Percentiles rank a stretch among this genome's conserved stretches.
phyloP scores from a whole-genome alignment of 441 rosid species.

The Adansonia grandidieri region DNA sequence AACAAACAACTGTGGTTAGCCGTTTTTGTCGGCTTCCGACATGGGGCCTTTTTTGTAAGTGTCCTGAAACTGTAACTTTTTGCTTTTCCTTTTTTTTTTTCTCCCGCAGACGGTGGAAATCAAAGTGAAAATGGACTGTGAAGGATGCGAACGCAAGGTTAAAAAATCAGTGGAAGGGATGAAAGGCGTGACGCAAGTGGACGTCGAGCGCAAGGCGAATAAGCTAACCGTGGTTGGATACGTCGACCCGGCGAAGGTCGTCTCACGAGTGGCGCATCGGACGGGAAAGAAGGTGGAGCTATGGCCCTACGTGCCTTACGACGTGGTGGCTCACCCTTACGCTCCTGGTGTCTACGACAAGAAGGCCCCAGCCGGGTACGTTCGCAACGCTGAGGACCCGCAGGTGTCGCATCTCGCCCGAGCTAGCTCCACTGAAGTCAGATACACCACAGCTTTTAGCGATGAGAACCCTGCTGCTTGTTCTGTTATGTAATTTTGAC shows the following conservation, averaged over 20 bases:
- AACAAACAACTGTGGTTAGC: neutral
- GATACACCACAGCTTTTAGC: conserved; percentile 93
- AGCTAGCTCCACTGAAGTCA: conserved; percentile 88
- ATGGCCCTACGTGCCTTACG: conserved; percentile 94
- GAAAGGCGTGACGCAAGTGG: conserved; percentile 79
- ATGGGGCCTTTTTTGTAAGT: neutral
- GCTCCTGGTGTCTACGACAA: conserved; percentile 84
- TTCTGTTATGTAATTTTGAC: conserved; percentile 57
- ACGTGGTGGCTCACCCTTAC: conserved; percentile 83
- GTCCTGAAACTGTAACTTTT: neutral
- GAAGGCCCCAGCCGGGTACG: conserved; percentile 92
- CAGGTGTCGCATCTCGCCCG: conserved; percentile 73
- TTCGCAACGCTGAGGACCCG: conserved; percentile 66
- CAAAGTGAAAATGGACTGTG: conserved; percentile 85
- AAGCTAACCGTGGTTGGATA: conserved; percentile 87
- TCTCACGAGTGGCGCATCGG: conserved; percentile 72
- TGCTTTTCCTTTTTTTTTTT: neutral
- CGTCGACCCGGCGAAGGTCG: conserved; percentile 72
- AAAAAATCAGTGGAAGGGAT: conserved; percentile 76
- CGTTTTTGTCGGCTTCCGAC: neutral
- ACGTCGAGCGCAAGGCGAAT: conserved; percentile 72
- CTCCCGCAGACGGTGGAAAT: conserved; percentile 82
- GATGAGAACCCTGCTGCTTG: conserved; percentile 83
- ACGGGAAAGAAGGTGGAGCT: conserved; percentile 91
- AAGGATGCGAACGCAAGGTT: conserved; percentile 92